Conservation (phyloP, 345 rosid genomes). For the Nephelium lappaceum region DNA sequence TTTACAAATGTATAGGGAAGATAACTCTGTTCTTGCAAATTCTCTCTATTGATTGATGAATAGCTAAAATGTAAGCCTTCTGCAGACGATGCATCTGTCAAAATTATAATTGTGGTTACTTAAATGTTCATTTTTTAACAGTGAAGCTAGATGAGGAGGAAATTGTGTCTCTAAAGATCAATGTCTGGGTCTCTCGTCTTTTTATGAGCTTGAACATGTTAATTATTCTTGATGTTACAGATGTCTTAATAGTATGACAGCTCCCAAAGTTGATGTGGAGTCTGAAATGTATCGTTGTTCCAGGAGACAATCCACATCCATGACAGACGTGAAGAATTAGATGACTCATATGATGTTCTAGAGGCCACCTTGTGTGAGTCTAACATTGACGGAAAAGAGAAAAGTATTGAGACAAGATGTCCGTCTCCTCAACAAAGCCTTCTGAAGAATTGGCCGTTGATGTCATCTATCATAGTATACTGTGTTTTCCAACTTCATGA, state of each 20-base stretch:
- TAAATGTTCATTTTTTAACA: too few relatives aligned
- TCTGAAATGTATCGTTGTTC: neutral
- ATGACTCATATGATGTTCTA: slow-evolving; percentile 18
- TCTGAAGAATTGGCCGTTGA: slow-evolving; percentile 50
- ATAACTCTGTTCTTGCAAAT: too few relatives aligned
- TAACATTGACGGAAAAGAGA: slow-evolving; percentile 17
- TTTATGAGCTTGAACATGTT: neutral
- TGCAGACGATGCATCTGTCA: too few relatives aligned
- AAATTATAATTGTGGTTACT: too few relatives aligned
- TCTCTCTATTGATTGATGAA: too few relatives aligned
- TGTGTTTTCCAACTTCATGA: slow-evolving; percentile 59
- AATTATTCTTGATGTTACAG: neutral
- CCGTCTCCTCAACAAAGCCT: slow-evolving; percentile 33
- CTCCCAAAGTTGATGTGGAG: neutral
- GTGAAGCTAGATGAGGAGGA: too few relatives aligned
- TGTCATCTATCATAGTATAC: slow-evolving; percentile 45
- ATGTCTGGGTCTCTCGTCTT: too few relatives aligned
- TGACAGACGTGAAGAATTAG: slow-evolving; percentile 17
- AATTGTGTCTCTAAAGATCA: too few relatives aligned
- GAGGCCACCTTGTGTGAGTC: slow-evolving; percentile 17
- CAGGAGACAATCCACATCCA: slow-evolving; percentile 61
- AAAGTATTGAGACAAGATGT: slow-evolving; percentile 2
- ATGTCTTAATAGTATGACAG: neutral
- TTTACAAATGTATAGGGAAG: too few relatives aligned
- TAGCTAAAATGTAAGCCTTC: too few relatives aligned